A percentile compares a stretch with the other conserved stretches of the same genome.
These are phyloP conservation scores for Waitea zeae DNA, from an alignment of 1,284 basidiomycete genomes.

Conservation along the genomic window DNA sequence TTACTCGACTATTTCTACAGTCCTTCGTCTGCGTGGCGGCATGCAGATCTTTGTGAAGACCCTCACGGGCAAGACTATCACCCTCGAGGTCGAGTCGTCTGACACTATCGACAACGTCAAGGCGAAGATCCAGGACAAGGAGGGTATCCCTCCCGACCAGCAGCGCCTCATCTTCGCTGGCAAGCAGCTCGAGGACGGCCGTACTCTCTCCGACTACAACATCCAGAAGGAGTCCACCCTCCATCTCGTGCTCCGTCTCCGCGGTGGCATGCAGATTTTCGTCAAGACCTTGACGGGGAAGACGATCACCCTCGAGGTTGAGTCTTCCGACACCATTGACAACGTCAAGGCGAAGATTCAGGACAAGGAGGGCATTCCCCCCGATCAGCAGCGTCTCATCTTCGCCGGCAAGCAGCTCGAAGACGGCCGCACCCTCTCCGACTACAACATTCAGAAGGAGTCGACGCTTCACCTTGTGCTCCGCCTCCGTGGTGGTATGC, in stretches of 20 bases:
- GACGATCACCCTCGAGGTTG: constrained; percentile 79
- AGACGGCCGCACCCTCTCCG: constrained; percentile 59
- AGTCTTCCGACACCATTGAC: constrained; percentile 82
- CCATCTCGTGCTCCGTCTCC: constrained; percentile 51
- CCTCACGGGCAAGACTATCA: constrained; percentile 89
- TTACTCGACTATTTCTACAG: constrained; percentile 11
- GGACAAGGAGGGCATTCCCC: constrained; percentile 72
- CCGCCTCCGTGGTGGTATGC: constrained; percentile 35
- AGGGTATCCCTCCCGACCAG: constrained; percentile 65
- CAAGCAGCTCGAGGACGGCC: constrained; percentile 72
- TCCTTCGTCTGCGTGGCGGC: constrained; percentile 75
- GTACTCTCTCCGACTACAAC: constrained; percentile 71
- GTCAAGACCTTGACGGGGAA: constrained; percentile 71
- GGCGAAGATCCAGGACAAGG: constrained; percentile 74
- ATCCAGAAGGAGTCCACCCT: constrained; percentile 63
- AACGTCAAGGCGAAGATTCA: constrained; percentile 79
- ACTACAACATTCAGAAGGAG: constrained; percentile 69
- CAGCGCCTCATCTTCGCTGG: constrained; percentile 75
- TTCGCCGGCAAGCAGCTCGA: constrained; percentile 74
- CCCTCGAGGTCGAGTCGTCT: constrained; percentile 81
- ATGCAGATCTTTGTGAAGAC: constrained; percentile 87
- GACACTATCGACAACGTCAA: constrained; percentile 86
- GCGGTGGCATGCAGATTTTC: constrained; percentile 64
- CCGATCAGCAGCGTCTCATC: constrained; percentile 71
- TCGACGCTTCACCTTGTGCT: constrained; percentile 41